A percentile compares a stretch with the other conserved stretches of the same genome.
phyloP scores from a whole-genome alignment of 2,329 filamentous ascomycete genomes.

The Calcarisporium arbuscula region DNA sequence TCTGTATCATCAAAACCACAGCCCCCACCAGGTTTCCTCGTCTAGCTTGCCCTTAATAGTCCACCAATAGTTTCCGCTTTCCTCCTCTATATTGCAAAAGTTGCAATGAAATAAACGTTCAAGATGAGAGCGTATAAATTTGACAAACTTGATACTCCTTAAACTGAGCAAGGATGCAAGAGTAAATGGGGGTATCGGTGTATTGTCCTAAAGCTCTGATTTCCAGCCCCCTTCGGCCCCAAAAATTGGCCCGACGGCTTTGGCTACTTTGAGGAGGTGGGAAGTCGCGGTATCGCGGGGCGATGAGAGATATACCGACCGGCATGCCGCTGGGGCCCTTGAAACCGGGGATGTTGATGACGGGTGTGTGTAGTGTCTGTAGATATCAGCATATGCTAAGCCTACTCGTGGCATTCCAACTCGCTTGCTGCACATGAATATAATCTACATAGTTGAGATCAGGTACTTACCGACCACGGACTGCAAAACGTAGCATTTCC shows the following conservation, averaged over 20 bases:
- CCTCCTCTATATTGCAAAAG: too few species aligned
- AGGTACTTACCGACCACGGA: conserved; percentile 51
- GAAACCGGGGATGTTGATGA: conserved; percentile 60
- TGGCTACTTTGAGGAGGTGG: conserved; percentile 36
- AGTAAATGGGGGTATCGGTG: too few species aligned
- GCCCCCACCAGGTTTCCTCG: too few species aligned
- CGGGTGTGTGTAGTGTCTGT: conserved; percentile 51
- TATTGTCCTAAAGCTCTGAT: conserved; percentile 8
- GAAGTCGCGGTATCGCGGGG: conserved; percentile 39
- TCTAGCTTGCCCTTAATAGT: too few species aligned
- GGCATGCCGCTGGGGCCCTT: conserved; percentile 47
- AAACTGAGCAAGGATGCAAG: too few species aligned
- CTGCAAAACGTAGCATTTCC: conserved; percentile 47
- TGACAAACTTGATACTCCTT: background rate
- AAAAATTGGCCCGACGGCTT: conserved; percentile 29
- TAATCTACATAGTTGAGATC: too few species aligned
- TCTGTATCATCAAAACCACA: too few species aligned
- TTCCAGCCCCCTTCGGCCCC: conserved; percentile 22
- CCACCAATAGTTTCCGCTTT: too few species aligned
- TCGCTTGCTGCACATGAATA: too few species aligned
- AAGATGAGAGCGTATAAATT: too few species aligned
- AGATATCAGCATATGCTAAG: conserved; percentile 25
- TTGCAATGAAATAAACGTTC: too few species aligned
- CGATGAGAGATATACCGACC: conserved; percentile 50
- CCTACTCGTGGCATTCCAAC: too few species aligned